phyloP scores from a whole-genome alignment of 495 filamentous ascomycete species.

The Rusavskia elegans region DNA sequence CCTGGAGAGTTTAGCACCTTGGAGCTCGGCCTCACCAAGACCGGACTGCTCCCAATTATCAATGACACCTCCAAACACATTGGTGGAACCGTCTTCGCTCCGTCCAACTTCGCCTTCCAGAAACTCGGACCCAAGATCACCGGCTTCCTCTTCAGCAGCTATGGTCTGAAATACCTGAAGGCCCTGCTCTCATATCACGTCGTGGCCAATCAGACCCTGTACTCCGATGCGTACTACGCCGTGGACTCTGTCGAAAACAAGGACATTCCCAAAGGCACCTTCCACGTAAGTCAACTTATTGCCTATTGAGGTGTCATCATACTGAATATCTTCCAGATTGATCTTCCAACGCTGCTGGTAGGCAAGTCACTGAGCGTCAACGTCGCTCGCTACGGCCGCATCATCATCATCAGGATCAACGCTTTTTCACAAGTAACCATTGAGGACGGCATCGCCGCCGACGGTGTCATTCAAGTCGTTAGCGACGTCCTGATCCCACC shows the following conservation, averaged over 20 bases:
- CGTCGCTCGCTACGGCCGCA: slow-evolving; percentile 43
- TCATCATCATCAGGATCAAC: slow-evolving; percentile 55
- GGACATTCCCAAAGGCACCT: slow-evolving; percentile 18
- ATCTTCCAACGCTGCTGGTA: slow-evolving; percentile 49
- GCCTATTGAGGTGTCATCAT: background rate
- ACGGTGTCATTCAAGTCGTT: slow-evolving; percentile 68
- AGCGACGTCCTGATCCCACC: slow-evolving; percentile 60
- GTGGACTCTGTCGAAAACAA: slow-evolving; percentile 9
- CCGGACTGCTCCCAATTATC: slow-evolving; percentile 39
- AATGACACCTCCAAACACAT: slow-evolving; percentile 22
- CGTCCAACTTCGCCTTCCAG: slow-evolving; percentile 58
- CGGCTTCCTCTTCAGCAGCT: slow-evolving; percentile 61
- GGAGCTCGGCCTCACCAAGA: slow-evolving; percentile 50
- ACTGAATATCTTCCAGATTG: slow-evolving; percentile 27
- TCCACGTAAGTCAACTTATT: slow-evolving; percentile 16
- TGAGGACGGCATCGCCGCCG: slow-evolving; percentile 48
- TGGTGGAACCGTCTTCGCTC: slow-evolving; percentile 60
- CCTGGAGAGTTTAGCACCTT: slow-evolving; percentile 66
- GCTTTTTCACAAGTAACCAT: slow-evolving; percentile 41
- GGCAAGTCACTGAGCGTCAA: slow-evolving; percentile 47
- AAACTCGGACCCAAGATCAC: slow-evolving; percentile 53
- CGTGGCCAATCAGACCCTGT: slow-evolving; percentile 57
- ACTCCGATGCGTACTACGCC: slow-evolving; percentile 63
- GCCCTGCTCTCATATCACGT: slow-evolving; percentile 67
- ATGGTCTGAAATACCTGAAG: slow-evolving; percentile 51